These are phyloP conservation scores for Diaporthe sp. DNA, from an alignment of 2,329 filamentous ascomycete species.

Conservation along the genomic window DNA sequence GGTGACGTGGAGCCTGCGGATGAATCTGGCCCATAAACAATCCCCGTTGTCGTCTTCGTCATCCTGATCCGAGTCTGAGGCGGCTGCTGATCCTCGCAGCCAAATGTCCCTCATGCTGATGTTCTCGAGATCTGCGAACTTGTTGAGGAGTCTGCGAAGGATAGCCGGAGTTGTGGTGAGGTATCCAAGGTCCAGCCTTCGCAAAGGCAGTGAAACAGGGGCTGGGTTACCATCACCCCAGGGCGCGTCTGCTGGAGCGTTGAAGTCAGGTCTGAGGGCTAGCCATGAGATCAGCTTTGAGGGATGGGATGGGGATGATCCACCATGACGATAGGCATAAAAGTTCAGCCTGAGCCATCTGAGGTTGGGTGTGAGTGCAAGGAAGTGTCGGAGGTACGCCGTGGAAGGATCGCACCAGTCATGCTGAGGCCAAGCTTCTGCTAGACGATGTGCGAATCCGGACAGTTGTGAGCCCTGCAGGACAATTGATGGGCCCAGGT, in stretches of 20 bases:
- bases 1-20: not conserved
- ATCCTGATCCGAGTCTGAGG: not conserved
- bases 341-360: conserved; percentile 68
- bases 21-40: conserved; percentile 30
- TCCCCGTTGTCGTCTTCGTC: not conserved
- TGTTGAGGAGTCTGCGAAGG: conserved; percentile 9
- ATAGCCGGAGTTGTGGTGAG: not conserved
- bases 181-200: conserved; percentile 28
- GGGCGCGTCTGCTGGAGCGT: not conserved
- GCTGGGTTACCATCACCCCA: conserved; percentile 29
- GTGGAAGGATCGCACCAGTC: conserved; percentile 36
- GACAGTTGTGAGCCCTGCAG: not conserved
- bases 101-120: conserved; percentile 4
- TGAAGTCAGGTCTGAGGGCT: conserved; percentile 39
- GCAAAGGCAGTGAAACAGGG: conserved; percentile 29
- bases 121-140: conserved; percentile 19
- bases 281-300: conserved; percentile 56
- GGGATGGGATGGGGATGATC: no score
- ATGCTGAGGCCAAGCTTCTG: not conserved
- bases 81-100: not conserved
- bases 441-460: no score
- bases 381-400: conserved; percentile 51
- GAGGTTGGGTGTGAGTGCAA: conserved; percentile 56
- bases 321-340: conserved; percentile 35
- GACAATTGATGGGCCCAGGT: conserved; percentile 41